Conservation (phyloP, 192 early-diverging fungal species). For the Physocladia obscura region DNA sequence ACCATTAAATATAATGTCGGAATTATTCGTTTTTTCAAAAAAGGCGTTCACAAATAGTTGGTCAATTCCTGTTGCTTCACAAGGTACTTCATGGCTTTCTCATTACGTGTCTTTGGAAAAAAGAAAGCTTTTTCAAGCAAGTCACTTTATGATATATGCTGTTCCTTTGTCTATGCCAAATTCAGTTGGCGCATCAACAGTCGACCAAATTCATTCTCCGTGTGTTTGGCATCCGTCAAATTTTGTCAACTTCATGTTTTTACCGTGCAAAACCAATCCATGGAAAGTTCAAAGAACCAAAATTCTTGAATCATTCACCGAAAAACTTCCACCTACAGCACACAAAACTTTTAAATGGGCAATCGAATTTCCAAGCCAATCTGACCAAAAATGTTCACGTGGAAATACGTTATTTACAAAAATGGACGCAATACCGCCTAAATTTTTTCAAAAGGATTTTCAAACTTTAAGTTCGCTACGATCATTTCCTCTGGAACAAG, state of each 20-base stretch:
- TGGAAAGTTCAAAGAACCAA: background rate
- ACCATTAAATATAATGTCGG: background rate
- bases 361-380: background rate
- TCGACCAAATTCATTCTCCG: background rate
- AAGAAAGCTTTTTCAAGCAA: too few species aligned
- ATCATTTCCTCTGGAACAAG: background rate
- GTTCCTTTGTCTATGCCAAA: background rate
- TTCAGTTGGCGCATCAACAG: background rate
- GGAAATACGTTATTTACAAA: background rate
- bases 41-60: background rate
- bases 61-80: background rate
- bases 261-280: background rate
- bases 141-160: background rate
- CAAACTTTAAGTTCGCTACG: background rate
- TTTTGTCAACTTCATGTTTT: background rate
- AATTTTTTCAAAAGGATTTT: background rate
- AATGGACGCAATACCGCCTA: background rate
- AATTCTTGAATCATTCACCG: background rate
- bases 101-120: background rate
- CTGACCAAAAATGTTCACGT: too few species aligned
- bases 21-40: background rate
- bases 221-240: background rate
- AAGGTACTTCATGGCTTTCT: background rate
- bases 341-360: background rate
- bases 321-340: background rate